These are phyloP conservation scores for Ceratobasidium sp. DNA, from an alignment of 1,284 basidiomycete genomes.

Conservation along the genomic window DNA sequence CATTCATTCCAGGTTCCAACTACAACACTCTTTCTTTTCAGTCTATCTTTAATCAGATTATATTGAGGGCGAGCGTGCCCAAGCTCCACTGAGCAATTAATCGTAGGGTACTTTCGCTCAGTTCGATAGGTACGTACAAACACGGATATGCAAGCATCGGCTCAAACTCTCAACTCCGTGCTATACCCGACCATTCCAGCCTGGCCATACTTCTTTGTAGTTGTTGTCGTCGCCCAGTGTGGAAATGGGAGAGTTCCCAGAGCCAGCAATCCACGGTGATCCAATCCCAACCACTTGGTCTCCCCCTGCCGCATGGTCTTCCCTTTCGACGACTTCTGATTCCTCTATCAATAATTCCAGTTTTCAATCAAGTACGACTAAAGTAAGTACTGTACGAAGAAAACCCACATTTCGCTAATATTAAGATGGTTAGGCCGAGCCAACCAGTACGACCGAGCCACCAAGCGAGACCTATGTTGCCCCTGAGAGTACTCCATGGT, in stretches of 20 bases:
- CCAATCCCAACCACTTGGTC: background rate
- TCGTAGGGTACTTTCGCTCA: background rate
- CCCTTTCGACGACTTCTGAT: background rate
- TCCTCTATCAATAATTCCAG: background rate
- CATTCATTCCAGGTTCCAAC: background rate
- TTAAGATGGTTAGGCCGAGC: background rate
- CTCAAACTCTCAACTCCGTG: background rate
- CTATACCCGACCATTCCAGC: background rate
- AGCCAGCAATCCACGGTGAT: background rate
- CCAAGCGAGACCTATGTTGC: background rate
- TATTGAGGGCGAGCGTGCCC: background rate
- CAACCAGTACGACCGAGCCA: background rate
- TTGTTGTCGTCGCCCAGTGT: no score
- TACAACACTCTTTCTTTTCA: background rate
- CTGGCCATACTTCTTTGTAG: background rate
- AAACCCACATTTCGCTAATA: background rate
- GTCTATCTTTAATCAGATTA: background rate
- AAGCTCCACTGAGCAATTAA: no score
- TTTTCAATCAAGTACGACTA: background rate
- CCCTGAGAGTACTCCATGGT: no score
- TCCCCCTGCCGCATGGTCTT: background rate
- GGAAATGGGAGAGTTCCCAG: conserved; percentile 2
- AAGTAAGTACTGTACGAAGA: background rate
- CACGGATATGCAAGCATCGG: background rate
- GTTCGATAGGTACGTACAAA: background rate